These are phyloP conservation scores for Fusarium fujikuroi DNA, from an alignment of 2,329 filamentous ascomycete species.

Conservation along the genomic window DNA sequence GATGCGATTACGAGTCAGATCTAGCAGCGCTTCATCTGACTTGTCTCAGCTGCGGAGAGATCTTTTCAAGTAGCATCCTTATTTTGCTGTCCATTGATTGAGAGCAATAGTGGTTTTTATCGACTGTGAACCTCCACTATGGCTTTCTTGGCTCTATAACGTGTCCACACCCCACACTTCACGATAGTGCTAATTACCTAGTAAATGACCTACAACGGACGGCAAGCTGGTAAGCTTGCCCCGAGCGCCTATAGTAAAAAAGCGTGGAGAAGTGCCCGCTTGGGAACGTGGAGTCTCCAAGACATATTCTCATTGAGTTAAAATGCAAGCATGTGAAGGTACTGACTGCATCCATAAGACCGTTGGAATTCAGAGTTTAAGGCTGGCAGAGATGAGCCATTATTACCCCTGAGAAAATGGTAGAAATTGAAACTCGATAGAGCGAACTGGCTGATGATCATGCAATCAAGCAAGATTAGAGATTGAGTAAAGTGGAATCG, in stretches of 20 bases:
- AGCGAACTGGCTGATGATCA: conserved; percentile 38
- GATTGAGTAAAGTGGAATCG: conserved; percentile 14
- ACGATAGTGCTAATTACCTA: conserved; percentile 15
- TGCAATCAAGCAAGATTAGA: conserved; percentile 27
- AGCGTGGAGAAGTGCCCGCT: conserved; percentile 27
- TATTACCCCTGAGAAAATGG: conserved; percentile 26
- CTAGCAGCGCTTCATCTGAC: conserved; percentile 20
- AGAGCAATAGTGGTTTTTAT: not conserved
- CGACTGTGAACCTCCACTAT: conserved; percentile 14
- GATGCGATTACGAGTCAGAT: conserved; percentile 16
- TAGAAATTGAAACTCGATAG: conserved; percentile 1
- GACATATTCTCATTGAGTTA: conserved; percentile 26
- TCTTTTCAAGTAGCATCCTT: conserved; percentile 1
- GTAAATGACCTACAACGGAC: conserved; percentile 7
- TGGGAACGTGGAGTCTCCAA: conserved; percentile 29
- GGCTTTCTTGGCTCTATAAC: conserved; percentile 13
- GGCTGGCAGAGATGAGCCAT: not conserved
- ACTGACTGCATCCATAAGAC: not conserved
- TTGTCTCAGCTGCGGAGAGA: conserved; percentile 2
- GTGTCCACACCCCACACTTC: conserved; percentile 30
- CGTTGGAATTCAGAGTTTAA: conserved; percentile 18
- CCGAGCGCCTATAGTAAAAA: conserved; percentile 25
- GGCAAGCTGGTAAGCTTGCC: conserved; percentile 31
- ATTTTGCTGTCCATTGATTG: not conserved
- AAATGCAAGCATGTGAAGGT: conserved; percentile 7